phyloP scores from a whole-genome alignment of 1,139 yeast genomes.

The Yamadazyma atmosphaerica region DNA sequence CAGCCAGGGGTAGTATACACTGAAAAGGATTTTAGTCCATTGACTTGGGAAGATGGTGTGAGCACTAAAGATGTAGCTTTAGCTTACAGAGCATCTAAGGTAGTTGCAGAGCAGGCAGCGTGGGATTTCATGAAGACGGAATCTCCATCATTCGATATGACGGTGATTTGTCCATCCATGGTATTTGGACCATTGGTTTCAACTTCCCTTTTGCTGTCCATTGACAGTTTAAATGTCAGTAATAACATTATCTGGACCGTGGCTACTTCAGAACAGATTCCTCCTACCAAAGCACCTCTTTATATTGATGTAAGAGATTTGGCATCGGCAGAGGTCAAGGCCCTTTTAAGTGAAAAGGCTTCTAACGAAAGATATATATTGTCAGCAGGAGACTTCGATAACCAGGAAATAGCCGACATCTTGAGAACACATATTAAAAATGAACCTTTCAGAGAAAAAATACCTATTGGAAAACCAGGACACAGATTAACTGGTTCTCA shows the following conservation, averaged over 20 bases:
- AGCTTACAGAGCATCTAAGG: slow-evolving; percentile 36
- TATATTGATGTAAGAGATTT: slow-evolving; percentile 43
- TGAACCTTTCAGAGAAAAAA: slow-evolving; percentile 5
- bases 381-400: slow-evolving; percentile 27
- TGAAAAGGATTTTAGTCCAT: slow-evolving; percentile 41
- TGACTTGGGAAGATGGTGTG: slow-evolving; percentile 33
- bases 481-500: slow-evolving; percentile 21
- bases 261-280: slow-evolving; percentile 20
- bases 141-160: slow-evolving; percentile 23
- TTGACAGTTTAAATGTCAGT: slow-evolving; percentile 24
- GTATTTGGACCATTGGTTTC: slow-evolving; percentile 42
- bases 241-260: slow-evolving; percentile 20
- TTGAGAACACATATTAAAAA: slow-evolving; percentile 14
- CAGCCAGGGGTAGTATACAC: slow-evolving; percentile 15
- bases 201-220: slow-evolving; percentile 15
- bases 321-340: slow-evolving; percentile 35
- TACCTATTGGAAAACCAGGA: slow-evolving; percentile 25
- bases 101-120: slow-evolving; percentile 41
- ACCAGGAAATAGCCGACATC: slow-evolving; percentile 26
- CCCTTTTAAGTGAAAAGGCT: slow-evolving; percentile 21
- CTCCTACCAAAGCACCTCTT: slow-evolving; percentile 24
- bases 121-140: slow-evolving; percentile 47
- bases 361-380: slow-evolving; percentile 30
- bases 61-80: slow-evolving; percentile 22
- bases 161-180: slow-evolving; percentile 30